phyloP scores from a whole-genome alignment of 2,329 filamentous ascomycete genomes.

The Colletotrichum lupini region DNA sequence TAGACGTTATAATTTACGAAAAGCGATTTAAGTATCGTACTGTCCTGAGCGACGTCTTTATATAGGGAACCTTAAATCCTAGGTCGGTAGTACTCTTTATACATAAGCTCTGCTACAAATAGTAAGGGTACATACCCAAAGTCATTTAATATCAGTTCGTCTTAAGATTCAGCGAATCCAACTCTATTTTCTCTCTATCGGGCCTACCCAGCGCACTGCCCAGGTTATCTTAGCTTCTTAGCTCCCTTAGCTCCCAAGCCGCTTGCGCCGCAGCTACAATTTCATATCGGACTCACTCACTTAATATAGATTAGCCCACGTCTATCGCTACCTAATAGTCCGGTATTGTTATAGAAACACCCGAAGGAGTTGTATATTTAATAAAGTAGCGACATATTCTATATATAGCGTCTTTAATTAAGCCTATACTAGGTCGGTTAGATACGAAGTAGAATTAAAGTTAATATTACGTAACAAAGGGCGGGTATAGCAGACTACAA shows the following conservation, averaged over 20 bases:
- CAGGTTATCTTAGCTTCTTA: background rate
- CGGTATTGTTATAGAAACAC: too few species aligned
- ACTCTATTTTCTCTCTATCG: background rate
- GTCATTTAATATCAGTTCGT: background rate
- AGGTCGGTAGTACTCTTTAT: too few species aligned
- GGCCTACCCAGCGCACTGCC: background rate
- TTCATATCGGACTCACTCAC: background rate
- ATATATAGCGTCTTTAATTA: background rate
- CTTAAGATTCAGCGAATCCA: background rate
- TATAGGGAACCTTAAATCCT: too few species aligned
- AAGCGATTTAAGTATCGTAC: too few species aligned
- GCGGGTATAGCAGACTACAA: too few species aligned
- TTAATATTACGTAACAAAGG: background rate
- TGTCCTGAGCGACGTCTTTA: too few species aligned
- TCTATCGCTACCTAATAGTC: background rate
- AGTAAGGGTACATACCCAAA: too few species aligned
- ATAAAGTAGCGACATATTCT: background rate
- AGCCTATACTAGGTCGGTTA: background rate
- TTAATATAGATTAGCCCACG: background rate
- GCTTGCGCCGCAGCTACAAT: background rate
- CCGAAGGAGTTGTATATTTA: too few species aligned
- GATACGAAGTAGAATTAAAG: background rate
- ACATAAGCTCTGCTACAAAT: too few species aligned
- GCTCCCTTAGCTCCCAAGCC: background rate
- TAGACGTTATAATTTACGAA: too few species aligned